A percentile compares a stretch with the other conserved stretches of the same genome.
phyloP scores from a whole-genome alignment of 495 filamentous ascomycete species.

The Hamigera avellanea region DNA sequence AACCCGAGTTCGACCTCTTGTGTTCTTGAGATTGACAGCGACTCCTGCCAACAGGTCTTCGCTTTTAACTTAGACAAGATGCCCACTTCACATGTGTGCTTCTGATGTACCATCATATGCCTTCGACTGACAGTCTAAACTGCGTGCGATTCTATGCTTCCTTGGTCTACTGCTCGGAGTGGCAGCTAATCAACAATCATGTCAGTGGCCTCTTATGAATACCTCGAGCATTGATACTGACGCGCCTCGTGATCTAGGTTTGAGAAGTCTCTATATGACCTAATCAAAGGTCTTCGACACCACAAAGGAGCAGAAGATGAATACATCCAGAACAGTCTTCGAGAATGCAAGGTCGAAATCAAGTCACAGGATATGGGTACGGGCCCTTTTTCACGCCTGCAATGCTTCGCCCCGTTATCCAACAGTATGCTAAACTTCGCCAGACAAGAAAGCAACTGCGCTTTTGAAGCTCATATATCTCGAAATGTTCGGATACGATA shows the following conservation, averaged over 20 bases:
- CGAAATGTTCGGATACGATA: constrained; percentile 98
- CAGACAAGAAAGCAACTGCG: constrained; percentile 92
- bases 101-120: too few species aligned
- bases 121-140: too few species aligned
- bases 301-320: constrained; percentile 90
- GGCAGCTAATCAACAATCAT: not conserved
- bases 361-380: constrained; percentile 82
- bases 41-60: too few species aligned
- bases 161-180: too few species aligned
- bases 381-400: constrained; percentile 1
- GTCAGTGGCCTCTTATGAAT: constrained; percentile 3
- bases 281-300: constrained; percentile 87
- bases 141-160: too few species aligned
- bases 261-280: constrained; percentile 97
- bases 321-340: constrained; percentile 81
- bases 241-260: constrained; percentile 50
- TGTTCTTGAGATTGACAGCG: too few species aligned
- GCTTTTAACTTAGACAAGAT: too few species aligned
- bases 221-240: not conserved
- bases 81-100: too few species aligned
- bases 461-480: constrained; percentile 91
- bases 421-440: constrained; percentile 12
- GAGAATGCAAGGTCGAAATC: constrained; percentile 90
- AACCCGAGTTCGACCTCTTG: too few species aligned
- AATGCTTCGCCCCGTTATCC: not conserved